These are phyloP conservation scores for Arabis hirsuta DNA, from an alignment of 345 rosid species.

Conservation along the genomic window DNA sequence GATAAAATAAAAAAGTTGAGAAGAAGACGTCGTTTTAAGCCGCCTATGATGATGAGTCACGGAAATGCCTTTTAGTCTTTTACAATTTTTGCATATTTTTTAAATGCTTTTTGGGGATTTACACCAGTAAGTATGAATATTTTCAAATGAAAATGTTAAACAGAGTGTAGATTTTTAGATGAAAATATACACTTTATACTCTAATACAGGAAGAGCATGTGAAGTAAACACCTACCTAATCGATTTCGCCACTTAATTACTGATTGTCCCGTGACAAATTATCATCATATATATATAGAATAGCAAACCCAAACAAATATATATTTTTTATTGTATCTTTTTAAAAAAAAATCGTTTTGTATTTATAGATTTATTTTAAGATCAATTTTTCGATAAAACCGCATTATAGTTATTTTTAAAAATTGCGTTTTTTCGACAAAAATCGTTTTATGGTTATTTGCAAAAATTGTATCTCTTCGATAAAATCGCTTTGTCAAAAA, in stretches of 20 bases:
- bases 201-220: constrained; percentile 29
- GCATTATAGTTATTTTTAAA: no score
- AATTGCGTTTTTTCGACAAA: no score
- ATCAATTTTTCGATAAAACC: no score
- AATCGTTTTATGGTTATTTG: no score
- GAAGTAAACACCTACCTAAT: constrained; percentile 27
- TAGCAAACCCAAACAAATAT: no score
- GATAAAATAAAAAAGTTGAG: not conserved
- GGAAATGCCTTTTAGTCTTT: constrained; percentile 30
- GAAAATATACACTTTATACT: constrained; percentile 15
- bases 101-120: not conserved
- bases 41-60: constrained; percentile 47
- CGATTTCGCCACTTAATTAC: not conserved
- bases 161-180: not conserved
- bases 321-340: no score
- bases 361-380: no score
- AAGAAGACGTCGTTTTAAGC: constrained; percentile 42
- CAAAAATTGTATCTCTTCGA: no score
- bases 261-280: constrained; percentile 24
- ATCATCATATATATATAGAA: no score
- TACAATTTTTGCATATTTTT: not conserved
- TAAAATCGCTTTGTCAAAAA: no score
- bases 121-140: not conserved
- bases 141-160: not conserved
- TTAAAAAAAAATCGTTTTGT: no score